Conservation (phyloP, 2,329 filamentous ascomycete genomes). For the Dothiorella sarmentorum region DNA sequence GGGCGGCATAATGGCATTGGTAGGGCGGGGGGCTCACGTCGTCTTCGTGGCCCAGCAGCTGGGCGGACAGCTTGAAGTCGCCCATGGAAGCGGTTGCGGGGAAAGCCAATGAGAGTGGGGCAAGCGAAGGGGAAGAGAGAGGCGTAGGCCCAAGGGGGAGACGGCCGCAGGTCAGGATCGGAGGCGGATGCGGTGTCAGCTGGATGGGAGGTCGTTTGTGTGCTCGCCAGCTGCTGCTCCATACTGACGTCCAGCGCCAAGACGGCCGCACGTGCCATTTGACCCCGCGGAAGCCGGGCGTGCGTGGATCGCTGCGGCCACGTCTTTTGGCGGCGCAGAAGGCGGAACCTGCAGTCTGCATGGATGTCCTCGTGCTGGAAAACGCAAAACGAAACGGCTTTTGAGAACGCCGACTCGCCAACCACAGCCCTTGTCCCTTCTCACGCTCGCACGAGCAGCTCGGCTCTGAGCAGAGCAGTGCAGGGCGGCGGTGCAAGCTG, state of each 20-base stretch:
- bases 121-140: conserved; percentile 19
- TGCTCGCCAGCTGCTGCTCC: background rate
- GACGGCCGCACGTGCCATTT: background rate
- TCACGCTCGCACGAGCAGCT: conserved; percentile 3
- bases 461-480: background rate
- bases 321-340: background rate
- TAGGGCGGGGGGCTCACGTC: conserved; percentile 62
- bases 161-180: conserved; percentile 16
- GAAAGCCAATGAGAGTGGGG: conserved; percentile 20
- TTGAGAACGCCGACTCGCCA: no score
- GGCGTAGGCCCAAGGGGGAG: background rate
- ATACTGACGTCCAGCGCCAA: conserved; percentile 7
- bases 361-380: no score
- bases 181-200: conserved; percentile 6
- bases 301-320: background rate
- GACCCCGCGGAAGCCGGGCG: background rate
- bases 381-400: background rate
- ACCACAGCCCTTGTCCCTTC: background rate
- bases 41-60: conserved; percentile 83
- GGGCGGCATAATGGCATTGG: background rate
- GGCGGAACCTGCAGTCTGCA: background rate
- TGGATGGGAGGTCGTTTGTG: background rate
- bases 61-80: conserved; percentile 90
- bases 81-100: conserved; percentile 54
- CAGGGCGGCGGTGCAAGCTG: background rate